phyloP scores from a whole-genome alignment of 192 early-diverging fungal genomes.

The Gigaspora rosea region DNA sequence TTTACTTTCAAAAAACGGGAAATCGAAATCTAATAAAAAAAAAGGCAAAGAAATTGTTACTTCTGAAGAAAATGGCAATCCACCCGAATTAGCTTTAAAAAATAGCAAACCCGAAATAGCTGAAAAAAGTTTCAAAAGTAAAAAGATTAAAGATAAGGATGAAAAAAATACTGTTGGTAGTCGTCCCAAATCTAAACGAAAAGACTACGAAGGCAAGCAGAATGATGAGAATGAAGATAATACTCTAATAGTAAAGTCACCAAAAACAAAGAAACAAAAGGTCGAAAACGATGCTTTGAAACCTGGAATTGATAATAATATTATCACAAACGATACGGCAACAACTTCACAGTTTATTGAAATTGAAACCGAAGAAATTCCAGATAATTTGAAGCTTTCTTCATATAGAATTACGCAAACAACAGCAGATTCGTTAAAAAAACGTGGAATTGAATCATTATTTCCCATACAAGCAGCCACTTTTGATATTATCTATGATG shows the following conservation, averaged over 20 bases:
- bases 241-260: neutral
- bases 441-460: constrained; percentile 75
- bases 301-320: neutral
- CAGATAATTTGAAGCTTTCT: constrained; percentile 57
- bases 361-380: constrained; percentile 45
- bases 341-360: neutral
- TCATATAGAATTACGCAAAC: constrained; percentile 65
- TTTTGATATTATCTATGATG: constrained; percentile 68
- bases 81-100: too few species aligned
- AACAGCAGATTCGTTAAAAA: constrained; percentile 69
- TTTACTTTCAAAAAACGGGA: too few species aligned
- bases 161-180: too few species aligned
- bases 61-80: too few species aligned
- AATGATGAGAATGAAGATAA: neutral
- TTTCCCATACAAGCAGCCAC: constrained; percentile 97
- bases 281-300: neutral
- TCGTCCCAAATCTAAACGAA: too few species aligned
- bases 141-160: too few species aligned
- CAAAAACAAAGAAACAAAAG: constrained; percentile 6
- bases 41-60: too few species aligned
- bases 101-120: too few species aligned
- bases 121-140: too few species aligned
- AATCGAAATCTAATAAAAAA: too few species aligned
- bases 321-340: neutral
- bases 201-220: too few species aligned